A percentile compares a stretch with the other conserved stretches of the same genome.
phyloP scores from a whole-genome alignment of 2,329 filamentous ascomycete species.

The Pestalotiopsis sp. region DNA sequence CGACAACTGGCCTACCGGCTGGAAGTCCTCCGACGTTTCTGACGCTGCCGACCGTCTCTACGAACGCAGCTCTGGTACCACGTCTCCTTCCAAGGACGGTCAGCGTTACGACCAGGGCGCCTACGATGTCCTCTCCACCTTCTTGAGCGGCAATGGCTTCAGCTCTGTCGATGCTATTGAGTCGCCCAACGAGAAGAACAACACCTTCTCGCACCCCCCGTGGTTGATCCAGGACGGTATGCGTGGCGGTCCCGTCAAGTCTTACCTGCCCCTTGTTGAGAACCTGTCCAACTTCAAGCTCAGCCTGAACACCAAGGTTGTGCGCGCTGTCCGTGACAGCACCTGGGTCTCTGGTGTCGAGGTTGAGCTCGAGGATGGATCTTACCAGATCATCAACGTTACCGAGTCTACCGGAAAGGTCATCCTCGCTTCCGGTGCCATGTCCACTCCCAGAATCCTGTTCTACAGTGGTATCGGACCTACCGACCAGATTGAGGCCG shows the following conservation, averaged over 20 bases:
- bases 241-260: conserved; percentile 22
- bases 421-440: conserved; percentile 57
- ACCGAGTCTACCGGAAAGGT: conserved; percentile 54
- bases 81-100: conserved; percentile 28
- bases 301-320: conserved; percentile 23
- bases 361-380: conserved; percentile 48
- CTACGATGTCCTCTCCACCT: conserved; percentile 20
- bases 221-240: conserved; percentile 44
- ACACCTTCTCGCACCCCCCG: conserved; percentile 46
- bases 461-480: conserved; percentile 61
- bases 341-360: conserved; percentile 56
- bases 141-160: conserved; percentile 20
- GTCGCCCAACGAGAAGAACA: conserved; percentile 20
- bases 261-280: conserved; percentile 21
- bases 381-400: conserved; percentile 53
- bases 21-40: conserved; percentile 29
- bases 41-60: conserved; percentile 30
- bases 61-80: conserved; percentile 29
- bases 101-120: conserved; percentile 21
- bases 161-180: conserved; percentile 17
- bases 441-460: conserved; percentile 58
- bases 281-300: conserved; percentile 21
- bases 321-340: conserved; percentile 32
- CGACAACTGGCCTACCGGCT: conserved; percentile 33
- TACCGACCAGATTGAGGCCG: conserved; percentile 44